A percentile compares a stretch with the other conserved stretches of the same genome.
phyloP scores from a whole-genome alignment of 192 early-diverging fungal species.

The Neocallimastix lanati region DNA sequence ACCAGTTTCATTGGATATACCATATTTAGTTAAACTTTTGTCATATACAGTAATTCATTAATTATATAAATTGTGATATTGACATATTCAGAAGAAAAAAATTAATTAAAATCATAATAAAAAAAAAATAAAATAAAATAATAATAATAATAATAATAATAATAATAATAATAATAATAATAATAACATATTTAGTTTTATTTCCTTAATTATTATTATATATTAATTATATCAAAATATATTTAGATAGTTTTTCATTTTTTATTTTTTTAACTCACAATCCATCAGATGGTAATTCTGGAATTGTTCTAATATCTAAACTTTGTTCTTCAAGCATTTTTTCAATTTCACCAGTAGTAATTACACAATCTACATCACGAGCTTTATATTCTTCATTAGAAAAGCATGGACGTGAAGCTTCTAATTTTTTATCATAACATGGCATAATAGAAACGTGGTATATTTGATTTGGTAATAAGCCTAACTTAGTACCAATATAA shows the following conservation, averaged over 20 bases:
- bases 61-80: no score
- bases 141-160: no score
- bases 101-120: no score
- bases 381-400: constrained; percentile 61
- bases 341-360: constrained; percentile 86
- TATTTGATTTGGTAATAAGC: constrained; percentile 46
- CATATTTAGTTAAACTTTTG: neutral
- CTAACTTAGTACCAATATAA: constrained; percentile 47
- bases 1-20: neutral
- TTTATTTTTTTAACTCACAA: constrained; percentile 8
- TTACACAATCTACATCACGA: constrained; percentile 89
- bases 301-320: constrained; percentile 13
- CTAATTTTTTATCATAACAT: constrained; percentile 98
- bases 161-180: no score
- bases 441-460: constrained; percentile 95
- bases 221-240: no score
- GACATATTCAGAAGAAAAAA: no score
- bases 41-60: no score
- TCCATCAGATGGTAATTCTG: constrained; percentile 33
- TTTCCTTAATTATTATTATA: no score
- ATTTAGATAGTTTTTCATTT: no score
- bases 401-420: constrained; percentile 85
- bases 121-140: no score
- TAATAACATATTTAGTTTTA: no score
- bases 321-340: constrained; percentile 56